Evolutionary conservation across 1,139 yeast species (phyloP).

Genomic region (Candida labiduridarum): DNA sequence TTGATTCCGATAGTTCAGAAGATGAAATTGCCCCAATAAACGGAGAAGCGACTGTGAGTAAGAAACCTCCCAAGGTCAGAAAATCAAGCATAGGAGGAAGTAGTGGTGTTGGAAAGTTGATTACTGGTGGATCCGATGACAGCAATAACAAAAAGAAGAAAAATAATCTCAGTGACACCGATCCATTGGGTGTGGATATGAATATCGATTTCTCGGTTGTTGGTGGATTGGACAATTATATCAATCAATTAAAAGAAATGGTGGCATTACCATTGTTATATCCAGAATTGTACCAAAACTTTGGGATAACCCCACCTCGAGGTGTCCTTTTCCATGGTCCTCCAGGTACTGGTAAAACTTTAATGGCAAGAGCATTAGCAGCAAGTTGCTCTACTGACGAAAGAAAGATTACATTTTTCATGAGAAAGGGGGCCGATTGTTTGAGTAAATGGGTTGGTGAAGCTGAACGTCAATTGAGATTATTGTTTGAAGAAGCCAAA

Average conservation of each 20-base stretch:
- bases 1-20: constrained; percentile 75
- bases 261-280: constrained; percentile 89
- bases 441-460: constrained; percentile 99
- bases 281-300: constrained; percentile 90
- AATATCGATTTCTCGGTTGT: constrained; percentile 86
- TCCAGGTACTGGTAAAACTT: constrained; percentile 98
- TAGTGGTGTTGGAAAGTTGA: constrained; percentile 22
- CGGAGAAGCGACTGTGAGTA: constrained; percentile 38
- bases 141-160: constrained; percentile 45
- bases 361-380: constrained; percentile 97
- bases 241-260: constrained; percentile 95
- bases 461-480: constrained; percentile 90
- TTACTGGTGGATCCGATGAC: constrained; percentile 40
- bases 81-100: constrained; percentile 14
- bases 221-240: constrained; percentile 91
- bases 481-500: constrained; percentile 92
- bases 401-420: constrained; percentile 88
- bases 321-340: constrained; percentile 99
- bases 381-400: constrained; percentile 87
- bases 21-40: constrained; percentile 51
- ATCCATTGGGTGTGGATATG: constrained; percentile 93
- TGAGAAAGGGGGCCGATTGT: constrained; percentile 99
- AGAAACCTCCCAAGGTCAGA: constrained; percentile 22
- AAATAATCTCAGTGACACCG: constrained; percentile 82
- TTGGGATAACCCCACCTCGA: constrained; percentile 93